phyloP scores from a whole-genome alignment of 805 yeast species.

The Wickerhamiella alocasiicola region DNA sequence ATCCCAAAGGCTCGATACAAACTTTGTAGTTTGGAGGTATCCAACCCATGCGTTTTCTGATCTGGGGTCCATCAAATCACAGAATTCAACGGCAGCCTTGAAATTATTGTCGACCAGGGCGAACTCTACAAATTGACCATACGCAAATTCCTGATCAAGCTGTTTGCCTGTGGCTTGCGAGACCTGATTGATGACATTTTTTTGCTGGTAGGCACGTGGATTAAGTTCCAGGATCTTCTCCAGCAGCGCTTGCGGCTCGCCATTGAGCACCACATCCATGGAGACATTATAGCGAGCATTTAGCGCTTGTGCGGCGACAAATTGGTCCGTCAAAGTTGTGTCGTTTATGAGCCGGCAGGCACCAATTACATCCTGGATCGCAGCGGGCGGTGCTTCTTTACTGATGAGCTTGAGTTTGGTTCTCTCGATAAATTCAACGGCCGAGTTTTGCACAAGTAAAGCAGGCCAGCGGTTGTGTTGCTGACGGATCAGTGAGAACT shows the following conservation, averaged over 20 bases:
- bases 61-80: slow-evolving; percentile 22
- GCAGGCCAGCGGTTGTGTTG: slow-evolving; percentile 4
- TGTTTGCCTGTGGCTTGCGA: slow-evolving; percentile 3
- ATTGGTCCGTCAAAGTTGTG: background rate
- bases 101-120: slow-evolving; percentile 55
- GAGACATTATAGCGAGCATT: slow-evolving; percentile 13
- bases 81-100: slow-evolving; percentile 37
- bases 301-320: background rate
- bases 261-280: slow-evolving; percentile 11
- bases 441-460: background rate
- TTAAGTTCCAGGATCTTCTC: slow-evolving; percentile 25
- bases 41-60: slow-evolving; percentile 46
- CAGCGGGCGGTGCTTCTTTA: background rate
- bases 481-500: slow-evolving; percentile 20
- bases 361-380: background rate
- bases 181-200: slow-evolving; percentile 18
- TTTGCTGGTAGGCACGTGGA: slow-evolving; percentile 22
- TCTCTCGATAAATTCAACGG: slow-evolving; percentile 4
- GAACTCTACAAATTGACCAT: slow-evolving; percentile 43
- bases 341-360: slow-evolving; percentile 1
- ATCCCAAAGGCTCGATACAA: slow-evolving; percentile 35
- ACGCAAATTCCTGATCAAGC: slow-evolving; percentile 8
- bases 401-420: background rate
- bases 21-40: slow-evolving; percentile 62
- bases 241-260: slow-evolving; percentile 22